A percentile compares a stretch with the other conserved stretches of the same genome.
These are phyloP conservation scores for Dimargaris xerosporica DNA, from an alignment of 192 early-diverging fungal genomes.

Conservation along the genomic window DNA sequence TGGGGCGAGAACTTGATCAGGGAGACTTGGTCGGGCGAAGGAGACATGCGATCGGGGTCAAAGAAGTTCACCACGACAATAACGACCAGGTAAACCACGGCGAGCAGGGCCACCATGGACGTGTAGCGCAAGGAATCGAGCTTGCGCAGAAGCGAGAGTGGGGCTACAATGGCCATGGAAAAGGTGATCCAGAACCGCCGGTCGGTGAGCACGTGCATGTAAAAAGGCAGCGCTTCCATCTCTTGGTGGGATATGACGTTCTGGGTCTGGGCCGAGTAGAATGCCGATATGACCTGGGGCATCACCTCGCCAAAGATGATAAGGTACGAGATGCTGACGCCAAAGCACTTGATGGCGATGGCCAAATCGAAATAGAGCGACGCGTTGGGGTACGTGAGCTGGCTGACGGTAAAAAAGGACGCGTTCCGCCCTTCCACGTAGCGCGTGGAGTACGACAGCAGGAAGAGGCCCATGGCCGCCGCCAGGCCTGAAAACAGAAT, in stretches of 20 bases:
- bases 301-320: constrained; percentile 92
- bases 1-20: constrained; percentile 37
- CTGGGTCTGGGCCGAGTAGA: constrained; percentile 11
- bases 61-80: constrained; percentile 71
- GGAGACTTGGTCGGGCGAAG: constrained; percentile 41
- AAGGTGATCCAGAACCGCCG: constrained; percentile 77
- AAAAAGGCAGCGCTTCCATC: constrained; percentile 1
- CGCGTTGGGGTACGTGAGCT: constrained; percentile 80
- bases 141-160: constrained; percentile 61
- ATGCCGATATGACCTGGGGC: constrained; percentile 41
- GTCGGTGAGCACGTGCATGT: constrained; percentile 29
- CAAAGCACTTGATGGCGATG: constrained; percentile 99
- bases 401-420: constrained; percentile 81
- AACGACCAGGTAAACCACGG: constrained; percentile 70
- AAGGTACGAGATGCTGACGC: constrained; percentile 85
- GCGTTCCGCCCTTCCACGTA: constrained; percentile 56
- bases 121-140: constrained; percentile 88
- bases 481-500: constrained; percentile 59
- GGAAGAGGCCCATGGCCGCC: constrained; percentile 71
- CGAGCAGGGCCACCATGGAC: constrained; percentile 66
- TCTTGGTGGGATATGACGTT: not conserved
- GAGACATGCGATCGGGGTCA: constrained; percentile 36
- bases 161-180: constrained; percentile 50
- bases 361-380: constrained; percentile 84
- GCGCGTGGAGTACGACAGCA: constrained; percentile 64